Conservation (phyloP, 23 red algal species). For the Gracilariopsis chorda region DNA sequence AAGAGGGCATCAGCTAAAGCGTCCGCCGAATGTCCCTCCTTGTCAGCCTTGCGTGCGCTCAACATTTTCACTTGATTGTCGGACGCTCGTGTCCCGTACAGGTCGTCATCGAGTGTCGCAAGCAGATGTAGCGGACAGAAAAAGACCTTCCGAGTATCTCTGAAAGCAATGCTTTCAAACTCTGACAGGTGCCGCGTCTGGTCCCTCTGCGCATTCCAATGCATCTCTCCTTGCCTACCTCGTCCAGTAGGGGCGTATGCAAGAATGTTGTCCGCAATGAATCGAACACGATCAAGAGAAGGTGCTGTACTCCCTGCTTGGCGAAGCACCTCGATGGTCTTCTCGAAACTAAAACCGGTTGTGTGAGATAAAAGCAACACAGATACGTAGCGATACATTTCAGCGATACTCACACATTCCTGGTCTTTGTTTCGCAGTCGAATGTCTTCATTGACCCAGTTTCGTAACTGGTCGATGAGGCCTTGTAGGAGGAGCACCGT, state of each 20-base stretch:
- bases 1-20: background rate
- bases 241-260: background rate
- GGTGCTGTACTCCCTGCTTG: background rate
- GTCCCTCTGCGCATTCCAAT: background rate
- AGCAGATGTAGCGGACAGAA: background rate
- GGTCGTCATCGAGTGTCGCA: constrained; percentile 2
- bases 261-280: background rate
- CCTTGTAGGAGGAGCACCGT: background rate
- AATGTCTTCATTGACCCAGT: background rate
- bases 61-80: constrained; percentile 24
- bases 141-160: constrained; percentile 1
- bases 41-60: background rate
- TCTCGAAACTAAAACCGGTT: background rate
- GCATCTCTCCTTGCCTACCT: background rate
- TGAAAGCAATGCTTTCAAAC: constrained; percentile 10
- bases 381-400: background rate
- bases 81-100: background rate
- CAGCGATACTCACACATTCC: background rate
- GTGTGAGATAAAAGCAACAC: constrained; percentile 1
- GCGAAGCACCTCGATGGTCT: background rate
- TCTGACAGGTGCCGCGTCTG: constrained; percentile 9
- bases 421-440: background rate
- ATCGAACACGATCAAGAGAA: background rate
- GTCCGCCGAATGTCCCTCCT: background rate
- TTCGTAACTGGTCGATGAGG: background rate